Base-by-base conservation (phyloP, 75 land plant species). In the Cupressus sempervirens region DNA sequence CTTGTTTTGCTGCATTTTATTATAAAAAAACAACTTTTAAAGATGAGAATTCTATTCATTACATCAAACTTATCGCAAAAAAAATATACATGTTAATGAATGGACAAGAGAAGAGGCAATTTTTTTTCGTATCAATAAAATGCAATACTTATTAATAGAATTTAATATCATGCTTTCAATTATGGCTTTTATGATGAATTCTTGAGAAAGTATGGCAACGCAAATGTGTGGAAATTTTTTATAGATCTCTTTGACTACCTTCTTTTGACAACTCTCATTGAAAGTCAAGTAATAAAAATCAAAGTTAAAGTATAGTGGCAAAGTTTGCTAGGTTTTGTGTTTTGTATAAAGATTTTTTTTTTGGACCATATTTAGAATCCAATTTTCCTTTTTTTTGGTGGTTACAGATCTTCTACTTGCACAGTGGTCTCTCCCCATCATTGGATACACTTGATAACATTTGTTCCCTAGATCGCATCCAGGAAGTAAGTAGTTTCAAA, bases 381-480 rank as follows among this genome's bases (percentile, higher is more conserved):
- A 29, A 36, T 32, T n/a, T 20, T 82, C 11, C 8, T 45, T 30
- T 3, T 30, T 30, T 82, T 82, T 82, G 35, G 34, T 82, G 88
- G 48, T 89, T 86, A 7, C 87, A 96, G 94, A 87, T 96, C 29
- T 96, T 96, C 87, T 96, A 97, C 86, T 88, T 96, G 83, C 98
- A 96, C 88, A 97, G 98, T 82, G 98, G 98, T 30, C 90, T 96
- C 36, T 96, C 98, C 16, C 98, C 98, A n/a, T n/a, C n/a, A n/a
- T n/a, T n/a, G n/a, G n/a, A n/a, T n/a, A n/a, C n/a, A n/a, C n/a
- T n/a, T n/a, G n/a, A n/a, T n/a, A n/a, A n/a, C n/a, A n/a, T n/a
- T n/a, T n/a, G n/a, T n/a, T n/a, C n/a, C n/a, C n/a, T n/a, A n/a
- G n/a, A n/a, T n/a, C n/a, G n/a, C n/a, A n/a, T n/a, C n/a, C n/a